Conservation (phyloP, 129 eudicot genomes). For the Dittrichia graveolens region DNA sequence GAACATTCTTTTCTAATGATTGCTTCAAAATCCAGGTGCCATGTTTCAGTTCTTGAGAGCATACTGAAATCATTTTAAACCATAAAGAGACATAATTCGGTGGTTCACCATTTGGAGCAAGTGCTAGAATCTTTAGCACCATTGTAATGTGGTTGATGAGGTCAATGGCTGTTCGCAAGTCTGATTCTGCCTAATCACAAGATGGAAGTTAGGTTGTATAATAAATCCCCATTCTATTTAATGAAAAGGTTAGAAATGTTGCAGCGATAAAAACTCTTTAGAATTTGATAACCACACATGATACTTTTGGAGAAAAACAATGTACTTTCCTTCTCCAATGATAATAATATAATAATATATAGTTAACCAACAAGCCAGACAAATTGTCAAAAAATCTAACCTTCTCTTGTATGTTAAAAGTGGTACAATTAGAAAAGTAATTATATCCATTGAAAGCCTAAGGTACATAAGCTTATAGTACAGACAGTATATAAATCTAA, state of each 20-base stretch:
- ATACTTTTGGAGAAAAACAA: neutral
- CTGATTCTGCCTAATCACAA: constrained; percentile 67
- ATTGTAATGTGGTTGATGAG: constrained; percentile 58
- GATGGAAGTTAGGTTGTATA: constrained; percentile 22
- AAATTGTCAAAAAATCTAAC: too few relatives aligned
- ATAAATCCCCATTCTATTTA: constrained; percentile 17
- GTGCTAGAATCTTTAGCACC: constrained; percentile 49
- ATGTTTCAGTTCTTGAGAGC: constrained; percentile 74
- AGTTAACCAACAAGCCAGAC: neutral
- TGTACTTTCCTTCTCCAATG: neutral
- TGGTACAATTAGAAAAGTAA: neutral
- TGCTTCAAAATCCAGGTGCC: constrained; percentile 71
- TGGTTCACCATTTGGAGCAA: constrained; percentile 61
- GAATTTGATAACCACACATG: constrained; percentile 15
- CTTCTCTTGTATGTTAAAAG: neutral
- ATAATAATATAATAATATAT: neutral
- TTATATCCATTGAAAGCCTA: neutral
- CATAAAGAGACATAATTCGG: constrained; percentile 54
- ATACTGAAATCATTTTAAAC: constrained; percentile 66
- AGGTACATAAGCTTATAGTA: neutral
- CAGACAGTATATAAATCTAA: too few relatives aligned
- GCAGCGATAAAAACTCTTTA: neutral
- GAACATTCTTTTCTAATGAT: constrained; percentile 52
- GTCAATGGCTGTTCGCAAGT: constrained; percentile 55
- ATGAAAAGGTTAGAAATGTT: neutral